Conservation (phyloP, 352 stramenopile species). For the Globisporangium uncinulatum region DNA sequence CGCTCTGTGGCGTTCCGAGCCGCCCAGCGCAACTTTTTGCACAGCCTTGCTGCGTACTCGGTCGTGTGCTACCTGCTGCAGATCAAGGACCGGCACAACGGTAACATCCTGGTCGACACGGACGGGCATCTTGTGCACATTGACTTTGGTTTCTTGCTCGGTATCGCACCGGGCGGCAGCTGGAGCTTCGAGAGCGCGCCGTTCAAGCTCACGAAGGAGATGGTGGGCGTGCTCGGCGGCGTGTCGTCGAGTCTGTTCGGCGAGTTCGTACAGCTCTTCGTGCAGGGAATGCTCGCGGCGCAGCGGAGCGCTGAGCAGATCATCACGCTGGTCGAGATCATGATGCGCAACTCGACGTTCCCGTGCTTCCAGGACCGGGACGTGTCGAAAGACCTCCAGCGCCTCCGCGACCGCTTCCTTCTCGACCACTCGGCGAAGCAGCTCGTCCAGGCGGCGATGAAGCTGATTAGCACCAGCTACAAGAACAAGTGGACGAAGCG, state of each 20-base stretch:
- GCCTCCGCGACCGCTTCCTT: constrained; percentile 63
- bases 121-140: constrained; percentile 93
- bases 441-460: constrained; percentile 69
- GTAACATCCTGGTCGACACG: constrained; percentile 93
- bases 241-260: constrained; percentile 49
- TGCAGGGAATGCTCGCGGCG: constrained; percentile 40
- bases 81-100: constrained; percentile 96
- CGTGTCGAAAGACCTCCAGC: constrained; percentile 82
- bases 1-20: constrained; percentile 32
- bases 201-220: constrained; percentile 96
- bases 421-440: constrained; percentile 49
- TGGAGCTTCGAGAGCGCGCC: constrained; percentile 92
- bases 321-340: constrained; percentile 69
- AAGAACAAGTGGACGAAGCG: constrained; percentile 90
- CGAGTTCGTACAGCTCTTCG: constrained; percentile 67
- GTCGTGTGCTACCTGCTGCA: constrained; percentile 86
- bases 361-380: constrained; percentile 79
- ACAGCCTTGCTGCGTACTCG: constrained; percentile 63
- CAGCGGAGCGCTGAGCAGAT: constrained; percentile 61
- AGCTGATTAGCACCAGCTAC: constrained; percentile 90
- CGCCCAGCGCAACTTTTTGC: constrained; percentile 55
- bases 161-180: constrained; percentile 90
- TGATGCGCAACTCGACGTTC: constrained; percentile 81
- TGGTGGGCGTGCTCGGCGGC: constrained; percentile 89
- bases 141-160: constrained; percentile 96